Percentiles rank a stretch among this genome's conserved stretches.
phyloP scores from a whole-genome alignment of 2,329 filamentous ascomycete species.

The Neocucurbitaria cava region DNA sequence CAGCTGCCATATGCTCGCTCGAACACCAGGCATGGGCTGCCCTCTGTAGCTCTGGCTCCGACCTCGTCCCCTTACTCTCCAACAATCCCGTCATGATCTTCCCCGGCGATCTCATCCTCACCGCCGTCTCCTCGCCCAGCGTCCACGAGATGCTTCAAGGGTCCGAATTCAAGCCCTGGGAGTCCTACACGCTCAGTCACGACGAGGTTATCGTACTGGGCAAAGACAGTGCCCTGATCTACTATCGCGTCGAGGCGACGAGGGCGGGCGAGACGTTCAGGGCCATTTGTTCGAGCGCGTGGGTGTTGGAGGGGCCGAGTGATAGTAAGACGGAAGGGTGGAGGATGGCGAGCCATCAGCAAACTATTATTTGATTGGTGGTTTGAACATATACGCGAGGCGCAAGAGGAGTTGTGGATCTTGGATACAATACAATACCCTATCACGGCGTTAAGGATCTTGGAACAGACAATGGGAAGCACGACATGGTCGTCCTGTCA shows the following conservation, averaged over 20 bases:
- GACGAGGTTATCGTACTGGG: conserved; percentile 35
- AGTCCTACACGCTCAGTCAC: conserved; percentile 35
- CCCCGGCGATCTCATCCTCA: conserved; percentile 46
- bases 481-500: no score
- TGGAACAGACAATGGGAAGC: neutral
- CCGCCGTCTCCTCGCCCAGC: conserved; percentile 39
- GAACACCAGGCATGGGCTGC: conserved; percentile 48
- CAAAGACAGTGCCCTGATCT: conserved; percentile 30
- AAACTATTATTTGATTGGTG: conserved; percentile 31
- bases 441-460: neutral
- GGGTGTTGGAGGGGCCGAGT: conserved; percentile 26
- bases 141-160: conserved; percentile 29
- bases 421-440: neutral
- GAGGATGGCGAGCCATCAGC: conserved; percentile 41
- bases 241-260: conserved; percentile 33
- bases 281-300: conserved; percentile 37
- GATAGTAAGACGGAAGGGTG: conserved; percentile 20
- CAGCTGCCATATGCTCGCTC: conserved; percentile 34
- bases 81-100: conserved; percentile 51
- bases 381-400: neutral
- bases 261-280: conserved; percentile 22
- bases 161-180: conserved; percentile 29
- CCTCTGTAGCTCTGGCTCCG: conserved; percentile 41
- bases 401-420: neutral
- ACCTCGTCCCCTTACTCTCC: conserved; percentile 41